phyloP scores from a whole-genome alignment of 805 yeast species.

The Wickerhamomyces chambardii region DNA sequence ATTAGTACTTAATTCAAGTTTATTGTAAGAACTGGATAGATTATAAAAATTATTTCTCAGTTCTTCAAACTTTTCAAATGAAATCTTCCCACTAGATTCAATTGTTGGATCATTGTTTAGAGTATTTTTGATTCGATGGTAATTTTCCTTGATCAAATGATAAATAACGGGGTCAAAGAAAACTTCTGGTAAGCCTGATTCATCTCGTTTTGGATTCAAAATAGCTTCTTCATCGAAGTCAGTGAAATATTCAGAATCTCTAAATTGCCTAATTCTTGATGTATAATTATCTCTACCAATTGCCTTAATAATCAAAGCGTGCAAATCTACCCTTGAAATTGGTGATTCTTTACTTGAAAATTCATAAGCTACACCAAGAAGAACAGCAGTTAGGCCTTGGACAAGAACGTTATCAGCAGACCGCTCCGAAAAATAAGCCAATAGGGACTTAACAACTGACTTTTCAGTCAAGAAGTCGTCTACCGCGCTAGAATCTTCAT shows the following conservation, averaged over 20 bases:
- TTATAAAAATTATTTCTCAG: constrained; percentile 20
- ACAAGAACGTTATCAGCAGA: constrained; percentile 44
- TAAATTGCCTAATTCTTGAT: constrained; percentile 63
- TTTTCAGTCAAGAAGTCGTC: constrained; percentile 65
- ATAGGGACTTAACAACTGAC: constrained; percentile 54
- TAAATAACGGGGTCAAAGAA: constrained; percentile 63
- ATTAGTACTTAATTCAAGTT: constrained; percentile 20
- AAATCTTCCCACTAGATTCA: constrained; percentile 61
- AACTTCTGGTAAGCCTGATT: constrained; percentile 82
- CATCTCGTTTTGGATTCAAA: constrained; percentile 49
- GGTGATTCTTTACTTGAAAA: constrained; percentile 58
- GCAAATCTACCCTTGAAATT: constrained; percentile 47
- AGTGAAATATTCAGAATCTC: constrained; percentile 45
- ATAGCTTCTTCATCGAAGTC: constrained; percentile 45
- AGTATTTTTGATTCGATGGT: constrained; percentile 57
- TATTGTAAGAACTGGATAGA: constrained; percentile 26
- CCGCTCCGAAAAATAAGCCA: constrained; percentile 53
- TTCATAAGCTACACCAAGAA: constrained; percentile 76
- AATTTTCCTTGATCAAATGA: constrained; percentile 59
- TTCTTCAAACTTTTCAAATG: constrained; percentile 40
- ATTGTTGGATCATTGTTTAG: constrained; percentile 63
- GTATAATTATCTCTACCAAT: constrained; percentile 77
- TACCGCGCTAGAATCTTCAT: constrained; percentile 68
- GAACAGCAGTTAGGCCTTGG: constrained; percentile 63
- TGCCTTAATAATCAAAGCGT: constrained; percentile 53